Percentiles rank a stretch among this genome's conserved stretches.
Evolutionary conservation across 2,329 filamentous ascomycete species (phyloP).

Genomic region (Bipolaris zeicola): DNA sequence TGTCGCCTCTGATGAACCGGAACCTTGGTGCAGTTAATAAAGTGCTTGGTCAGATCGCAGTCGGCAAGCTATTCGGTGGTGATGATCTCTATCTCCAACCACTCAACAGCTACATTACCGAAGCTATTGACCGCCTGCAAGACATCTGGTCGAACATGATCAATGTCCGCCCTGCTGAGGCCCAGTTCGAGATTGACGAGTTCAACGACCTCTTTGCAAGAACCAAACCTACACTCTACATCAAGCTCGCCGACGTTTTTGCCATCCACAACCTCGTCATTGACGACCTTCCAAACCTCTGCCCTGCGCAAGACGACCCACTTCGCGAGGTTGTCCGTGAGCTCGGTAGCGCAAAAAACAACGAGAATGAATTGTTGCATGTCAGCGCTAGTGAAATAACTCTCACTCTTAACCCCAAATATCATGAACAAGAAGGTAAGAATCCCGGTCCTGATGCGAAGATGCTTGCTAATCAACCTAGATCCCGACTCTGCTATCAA

Average conservation of each 20-base stretch:
- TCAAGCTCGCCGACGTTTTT: constrained; percentile 98
- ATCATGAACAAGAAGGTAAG: constrained; percentile 78
- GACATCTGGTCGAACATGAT: constrained; percentile 79
- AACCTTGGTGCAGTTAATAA: constrained; percentile 91
- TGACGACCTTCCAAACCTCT: constrained; percentile 76
- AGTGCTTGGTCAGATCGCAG: constrained; percentile 85
- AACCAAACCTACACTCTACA: constrained; percentile 96
- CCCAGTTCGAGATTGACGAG: constrained; percentile 96
- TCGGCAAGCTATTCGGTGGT: constrained; percentile 87
- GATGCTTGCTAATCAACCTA: constrained; percentile 40
- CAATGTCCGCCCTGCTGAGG: constrained; percentile 82
- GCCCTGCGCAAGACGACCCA: constrained; percentile 80
- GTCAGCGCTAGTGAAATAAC: constrained; percentile 88
- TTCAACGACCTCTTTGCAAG: constrained; percentile 98
- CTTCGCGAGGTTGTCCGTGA: constrained; percentile 92
- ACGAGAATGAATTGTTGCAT: constrained; percentile 89
- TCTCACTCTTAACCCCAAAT: constrained; percentile 85
- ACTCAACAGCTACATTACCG: constrained; percentile 86
- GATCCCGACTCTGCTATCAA: constrained; percentile 94
- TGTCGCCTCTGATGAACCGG: constrained; percentile 90
- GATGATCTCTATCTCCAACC: constrained; percentile 97
- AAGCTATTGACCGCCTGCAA: constrained; percentile 79
- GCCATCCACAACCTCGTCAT: constrained; percentile 90
- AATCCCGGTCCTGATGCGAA: background rate
- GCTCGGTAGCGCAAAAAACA: constrained; percentile 92